Base-by-base conservation (phyloP, 345 rosid species). In the Odontarrhena argentea region DNA sequence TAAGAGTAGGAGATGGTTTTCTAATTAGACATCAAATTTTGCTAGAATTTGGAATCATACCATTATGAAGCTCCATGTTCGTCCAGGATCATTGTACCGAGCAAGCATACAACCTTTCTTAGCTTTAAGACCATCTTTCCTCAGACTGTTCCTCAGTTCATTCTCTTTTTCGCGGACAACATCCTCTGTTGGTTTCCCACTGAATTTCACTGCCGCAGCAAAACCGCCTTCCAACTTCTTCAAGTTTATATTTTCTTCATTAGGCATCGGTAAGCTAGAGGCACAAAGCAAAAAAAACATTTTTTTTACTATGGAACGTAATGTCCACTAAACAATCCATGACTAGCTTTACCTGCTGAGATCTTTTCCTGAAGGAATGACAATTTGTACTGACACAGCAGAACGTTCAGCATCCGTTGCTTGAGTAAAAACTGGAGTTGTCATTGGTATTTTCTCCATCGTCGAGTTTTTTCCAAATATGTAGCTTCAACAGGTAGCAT, bases 41-140 rank as follows among this genome's bases (percentile, higher is more conserved):
- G 8, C 18, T 46, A 40, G 40, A 68, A 25, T 5, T 38, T 0
- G 18, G 30, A 67, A 30, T 11, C 70, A 50, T 85, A 93, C 96
- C 96, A 87, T 75, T 50, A 71, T 82, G 68, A 85, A 84, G 80
- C 42, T 82, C 94, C 86, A 68, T 42, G 94, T 93, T 71, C 84
- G 68, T 70, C 94, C 90, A 1, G 92, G 96, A 80, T 90, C 98
- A 70, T 93, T 90, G 79, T 93, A 90, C 55, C 95, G 88, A 41
- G 98, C 96, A 46, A 88, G 86, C 80, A 87, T 69, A 69, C 94
- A 85, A 61, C 96, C 95, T 14, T 2, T 73, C 69, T 65, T 80
- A 32, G 91, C 84, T 76, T 60, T 84, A 63, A 87, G 88, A 62
- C 89, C 91, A 74, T 88, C 91, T 56, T 58, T 76, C 25, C 82